These are phyloP conservation scores for Lentinula edodes DNA, from an alignment of 768 basidiomycete genomes.

Conservation along the genomic window DNA sequence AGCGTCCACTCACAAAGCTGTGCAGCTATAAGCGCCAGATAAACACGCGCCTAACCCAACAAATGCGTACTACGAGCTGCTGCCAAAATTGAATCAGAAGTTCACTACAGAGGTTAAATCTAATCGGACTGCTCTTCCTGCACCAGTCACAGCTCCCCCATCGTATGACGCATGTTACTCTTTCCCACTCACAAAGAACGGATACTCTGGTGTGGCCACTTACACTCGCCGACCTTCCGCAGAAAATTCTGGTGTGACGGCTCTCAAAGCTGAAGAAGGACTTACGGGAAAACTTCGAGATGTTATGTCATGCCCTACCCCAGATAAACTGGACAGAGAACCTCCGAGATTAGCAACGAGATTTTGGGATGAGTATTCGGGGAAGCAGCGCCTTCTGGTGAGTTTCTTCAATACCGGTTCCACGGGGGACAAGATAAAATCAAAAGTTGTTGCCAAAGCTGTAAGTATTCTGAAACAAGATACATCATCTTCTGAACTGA, in stretches of 20 bases:
- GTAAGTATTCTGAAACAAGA: not conserved
- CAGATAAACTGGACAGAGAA: constrained; percentile 20
- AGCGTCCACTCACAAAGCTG: too few species aligned
- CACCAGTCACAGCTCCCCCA: constrained; percentile 69
- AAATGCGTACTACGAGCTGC: constrained; percentile 7
- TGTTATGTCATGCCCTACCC: constrained; percentile 21
- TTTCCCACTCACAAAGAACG: constrained; percentile 70
- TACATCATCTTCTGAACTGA: not conserved
- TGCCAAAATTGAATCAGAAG: constrained; percentile 1
- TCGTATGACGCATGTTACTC: constrained; percentile 88
- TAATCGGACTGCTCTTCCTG: constrained; percentile 62
- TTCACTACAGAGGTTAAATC: constrained; percentile 71
- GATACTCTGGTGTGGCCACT: constrained; percentile 91
- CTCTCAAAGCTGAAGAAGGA: constrained; percentile 70
- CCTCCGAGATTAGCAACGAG: constrained; percentile 75
- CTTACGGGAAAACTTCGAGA: constrained; percentile 53
- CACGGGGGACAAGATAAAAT: not conserved
- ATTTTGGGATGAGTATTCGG: constrained; percentile 83
- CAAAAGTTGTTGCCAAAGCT: not conserved
- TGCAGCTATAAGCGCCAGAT: too few species aligned
- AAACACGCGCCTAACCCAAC: too few species aligned
- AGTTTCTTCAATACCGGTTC: constrained; percentile 58
- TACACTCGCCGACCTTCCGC: constrained; percentile 64
- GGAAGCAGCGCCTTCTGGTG: constrained; percentile 76
- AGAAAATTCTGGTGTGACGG: constrained; percentile 35